Evolutionary conservation across 805 yeast species (phyloP), one percentile per base, ranked within the genome.

Genomic region (Candida ponderosae): DNA sequence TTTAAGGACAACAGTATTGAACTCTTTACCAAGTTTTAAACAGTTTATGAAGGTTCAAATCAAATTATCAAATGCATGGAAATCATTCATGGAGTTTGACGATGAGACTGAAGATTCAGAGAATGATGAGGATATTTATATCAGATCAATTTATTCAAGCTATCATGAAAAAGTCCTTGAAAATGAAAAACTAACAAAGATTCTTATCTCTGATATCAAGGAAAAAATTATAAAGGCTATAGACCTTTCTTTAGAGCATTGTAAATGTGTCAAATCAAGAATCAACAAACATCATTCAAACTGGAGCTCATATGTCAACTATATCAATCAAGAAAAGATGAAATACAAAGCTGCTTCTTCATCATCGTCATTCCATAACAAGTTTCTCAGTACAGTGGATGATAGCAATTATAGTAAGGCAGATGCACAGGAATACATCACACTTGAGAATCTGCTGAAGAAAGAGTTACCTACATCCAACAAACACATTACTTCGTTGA

Each of bases 291-390:
- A 62, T 18, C 51, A 53, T 23, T 36, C 48, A 1, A 42, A 59
- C 31, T 59, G 60, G 42, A 57, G 52, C 17, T 65, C 65, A 15
- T 65, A 62, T 38, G 41, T 60, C 2, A 36, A 20, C 10, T 47
- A 45, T 26, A 18, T 40, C 14, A 41, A 38, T 16, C 27, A 39
- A n/a, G 40, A 35, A 33, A 41, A 41, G 18, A 15, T n/a, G 4
- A 13, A 19, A 6, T 17, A 20, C 5, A 16, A 34, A 21, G 19
- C 15, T 11, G 15, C 7, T 20, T 6, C 28, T 21, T n/a, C 18
- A 9, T 15, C 17, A n/a, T 26, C 27, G 18, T 14, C 17, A 17
- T 26, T 23, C 8, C 26, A 18, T 18, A 5, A 1, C 3, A 10
- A 9, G 11, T 11, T 11, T 9, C 14, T 24, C 5, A 13, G 14